Percentiles rank a stretch among this genome's conserved stretches.
Evolutionary conservation across 257 asterid genomes (phyloP).

Genomic region (Penstemon davidsonii): DNA sequence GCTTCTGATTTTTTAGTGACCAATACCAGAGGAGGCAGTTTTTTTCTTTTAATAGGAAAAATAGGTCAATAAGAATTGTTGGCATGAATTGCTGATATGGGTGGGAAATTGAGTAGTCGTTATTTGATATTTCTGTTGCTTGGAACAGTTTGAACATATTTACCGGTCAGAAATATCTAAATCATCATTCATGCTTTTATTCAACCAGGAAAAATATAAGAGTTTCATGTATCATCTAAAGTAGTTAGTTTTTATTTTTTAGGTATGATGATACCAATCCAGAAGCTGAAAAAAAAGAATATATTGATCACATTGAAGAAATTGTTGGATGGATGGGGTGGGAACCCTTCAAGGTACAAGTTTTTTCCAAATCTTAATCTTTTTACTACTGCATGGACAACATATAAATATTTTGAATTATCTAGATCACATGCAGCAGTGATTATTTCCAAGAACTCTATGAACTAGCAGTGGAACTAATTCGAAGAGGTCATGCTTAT

Average conservation of each 20-base stretch:
- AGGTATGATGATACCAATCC: conserved; percentile 98
- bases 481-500: conserved; percentile 80
- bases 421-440: conserved; percentile 87
- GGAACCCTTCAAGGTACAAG: conserved; percentile 85
- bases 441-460: conserved; percentile 90
- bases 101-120: neutral
- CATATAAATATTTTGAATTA: conserved; percentile 24
- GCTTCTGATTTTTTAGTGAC: too few relatives aligned
- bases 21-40: neutral
- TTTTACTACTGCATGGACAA: neutral
- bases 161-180: neutral
- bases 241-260: conserved; percentile 13
- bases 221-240: conserved; percentile 18
- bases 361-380: conserved; percentile 9
- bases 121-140: neutral
- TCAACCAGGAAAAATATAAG: neutral
- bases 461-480: conserved; percentile 87
- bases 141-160: conserved; percentile 4
- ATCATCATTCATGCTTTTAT: too few relatives aligned
- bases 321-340: conserved; percentile 99
- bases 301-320: conserved; percentile 86
- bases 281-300: conserved; percentile 95
- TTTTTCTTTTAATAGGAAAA: neutral
- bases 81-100: neutral
- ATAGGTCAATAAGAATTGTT: neutral